Evolutionary conservation across 305 asterid genomes (phyloP), one percentile per base, ranked within the genome.

Genomic region (Salvia sclarea): DNA sequence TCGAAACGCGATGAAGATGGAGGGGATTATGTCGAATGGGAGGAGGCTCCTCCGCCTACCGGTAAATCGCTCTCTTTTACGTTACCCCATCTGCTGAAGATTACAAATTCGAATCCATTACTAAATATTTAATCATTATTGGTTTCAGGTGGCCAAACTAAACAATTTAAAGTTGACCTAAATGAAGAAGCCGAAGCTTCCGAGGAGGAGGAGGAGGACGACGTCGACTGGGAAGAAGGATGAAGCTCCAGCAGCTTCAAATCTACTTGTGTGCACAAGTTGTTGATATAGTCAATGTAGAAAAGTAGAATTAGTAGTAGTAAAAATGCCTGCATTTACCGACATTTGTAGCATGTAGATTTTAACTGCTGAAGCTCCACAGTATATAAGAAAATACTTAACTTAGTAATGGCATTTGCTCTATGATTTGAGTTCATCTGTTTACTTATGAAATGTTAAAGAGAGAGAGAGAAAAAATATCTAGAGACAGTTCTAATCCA

Each of bases 221-320:
- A 78, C 45, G 70, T 83, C 24, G 95, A 87, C 71, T 90, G 97
- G 97, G 97, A 88, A 56, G 96, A 90, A 75, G 97, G 96, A 37
- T 90, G 79, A 81, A 58, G 48, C 14, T 22, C 47, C 56, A 41
- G 10, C 33, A 60, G 56, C 22, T 40, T 18, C 33, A 30, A 12
- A 2, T 24, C 12, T 37, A 43, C 38, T 55, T 30, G 22, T 53
- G n/a, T 68, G 55, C 61, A 58, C 56, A 21, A 0, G 22, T 14
- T 59, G 61, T 44, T 20, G 63, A 62, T 70, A 55, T 57, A 40
- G 52, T 67, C 63, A 22, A 13, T 13, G 70, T 76, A 76, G 71
- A 61, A 33, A 55, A 57, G 47, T 21, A 18, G 54, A 14, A 61
- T 30, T 71, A 48, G 44, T 21, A 17, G 53, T 43, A 40, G 43